Evolutionary conservation across 495 filamentous ascomycete genomes (phyloP).

Genomic region (Xylaria bambusicola): DNA sequence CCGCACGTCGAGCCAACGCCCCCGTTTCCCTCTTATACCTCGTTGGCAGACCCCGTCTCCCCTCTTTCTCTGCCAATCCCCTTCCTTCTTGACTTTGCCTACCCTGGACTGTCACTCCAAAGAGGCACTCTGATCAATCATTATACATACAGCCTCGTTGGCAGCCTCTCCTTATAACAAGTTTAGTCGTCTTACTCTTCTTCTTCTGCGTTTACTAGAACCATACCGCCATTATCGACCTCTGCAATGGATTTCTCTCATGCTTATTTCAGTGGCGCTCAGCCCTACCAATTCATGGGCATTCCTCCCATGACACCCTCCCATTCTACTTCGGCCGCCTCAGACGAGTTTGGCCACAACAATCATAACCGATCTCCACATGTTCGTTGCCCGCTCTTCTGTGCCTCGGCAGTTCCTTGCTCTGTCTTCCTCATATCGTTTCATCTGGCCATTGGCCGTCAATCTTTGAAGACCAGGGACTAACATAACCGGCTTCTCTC

Average conservation of each 20-base stretch:
- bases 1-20: neutral
- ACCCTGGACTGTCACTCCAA: neutral
- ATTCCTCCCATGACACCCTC: constrained; percentile 55
- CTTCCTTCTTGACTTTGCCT: constrained; percentile 11
- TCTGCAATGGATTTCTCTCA: constrained; percentile 48
- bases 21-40: neutral
- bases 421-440: constrained; percentile 17
- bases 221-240: neutral
- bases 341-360: constrained; percentile 52
- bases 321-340: constrained; percentile 52
- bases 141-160: constrained; percentile 3
- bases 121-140: neutral
- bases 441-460: neutral
- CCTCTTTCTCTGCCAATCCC: constrained; percentile 18
- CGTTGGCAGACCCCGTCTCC: constrained; percentile 18
- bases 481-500: constrained; percentile 22
- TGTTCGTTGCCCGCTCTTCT: constrained; percentile 43
- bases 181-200: too few relatives aligned
- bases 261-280: constrained; percentile 47
- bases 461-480: constrained; percentile 17
- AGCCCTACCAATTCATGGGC: constrained; percentile 58
- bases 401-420: constrained; percentile 13
- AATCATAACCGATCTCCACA: constrained; percentile 53
- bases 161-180: constrained; percentile 2
- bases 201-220: neutral